These are phyloP conservation scores for Colletotrichum magnum DNA, from an alignment of 2,329 filamentous ascomycete species.

Conservation along the genomic window DNA sequence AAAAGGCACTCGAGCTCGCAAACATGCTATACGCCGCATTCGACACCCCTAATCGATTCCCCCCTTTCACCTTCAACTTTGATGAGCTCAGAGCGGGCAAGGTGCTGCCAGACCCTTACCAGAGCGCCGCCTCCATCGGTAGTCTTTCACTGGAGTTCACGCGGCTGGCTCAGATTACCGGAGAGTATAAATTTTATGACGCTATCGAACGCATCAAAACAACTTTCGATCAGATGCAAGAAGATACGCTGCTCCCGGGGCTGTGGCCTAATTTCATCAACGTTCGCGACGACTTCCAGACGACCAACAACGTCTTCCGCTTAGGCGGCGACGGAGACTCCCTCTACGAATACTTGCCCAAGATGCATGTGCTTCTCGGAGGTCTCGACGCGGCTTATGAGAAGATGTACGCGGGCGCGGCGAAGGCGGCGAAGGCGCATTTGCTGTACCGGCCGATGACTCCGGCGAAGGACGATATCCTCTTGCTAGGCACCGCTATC, in stretches of 20 bases:
- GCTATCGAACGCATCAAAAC: constrained; percentile 79
- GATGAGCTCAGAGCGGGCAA: constrained; percentile 36
- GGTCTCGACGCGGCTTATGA: constrained; percentile 69
- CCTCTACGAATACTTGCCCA: constrained; percentile 57
- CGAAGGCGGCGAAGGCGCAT: constrained; percentile 68
- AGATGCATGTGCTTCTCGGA: constrained; percentile 69
- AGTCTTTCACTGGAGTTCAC: constrained; percentile 82
- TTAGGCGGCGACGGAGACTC: constrained; percentile 59
- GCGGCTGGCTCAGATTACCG: constrained; percentile 79
- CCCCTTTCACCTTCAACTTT: constrained; percentile 48
- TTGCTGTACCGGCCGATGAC: constrained; percentile 76
- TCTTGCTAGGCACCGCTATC: constrained; percentile 63
- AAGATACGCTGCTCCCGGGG: constrained; percentile 76
- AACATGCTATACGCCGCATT: constrained; percentile 77
- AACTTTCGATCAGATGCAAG: constrained; percentile 75
- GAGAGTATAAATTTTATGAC: constrained; percentile 81
- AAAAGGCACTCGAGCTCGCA: constrained; percentile 74
- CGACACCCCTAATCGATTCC: constrained; percentile 78
- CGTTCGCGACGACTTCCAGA: constrained; percentile 64
- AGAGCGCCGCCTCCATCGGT: constrained; percentile 66
- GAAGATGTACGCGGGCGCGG: constrained; percentile 68
- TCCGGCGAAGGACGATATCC: constrained; percentile 65
- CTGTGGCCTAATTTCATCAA: constrained; percentile 80
- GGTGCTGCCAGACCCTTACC: constrained; percentile 41
- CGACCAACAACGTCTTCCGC: constrained; percentile 48